phyloP scores from a whole-genome alignment of 1,139 yeast species.

The Lodderomyces orthopsilosis region DNA sequence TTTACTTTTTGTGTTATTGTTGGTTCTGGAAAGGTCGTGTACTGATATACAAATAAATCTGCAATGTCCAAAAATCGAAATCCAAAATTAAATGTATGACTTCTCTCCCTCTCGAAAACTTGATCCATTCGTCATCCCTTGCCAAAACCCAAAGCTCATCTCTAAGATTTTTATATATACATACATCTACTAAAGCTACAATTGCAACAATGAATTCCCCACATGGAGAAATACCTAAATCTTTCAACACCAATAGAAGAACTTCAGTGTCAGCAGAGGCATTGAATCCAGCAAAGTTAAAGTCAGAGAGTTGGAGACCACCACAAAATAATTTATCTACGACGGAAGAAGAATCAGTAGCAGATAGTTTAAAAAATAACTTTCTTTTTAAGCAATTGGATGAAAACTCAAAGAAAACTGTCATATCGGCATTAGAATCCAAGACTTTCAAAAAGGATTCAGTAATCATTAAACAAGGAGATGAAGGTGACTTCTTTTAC shows the following conservation, averaged over 20 bases:
- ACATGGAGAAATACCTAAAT: constrained; percentile 39
- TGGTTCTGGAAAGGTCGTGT: constrained; percentile 1
- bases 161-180: no score
- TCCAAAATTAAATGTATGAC: background rate
- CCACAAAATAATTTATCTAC: constrained; percentile 63
- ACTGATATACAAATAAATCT: background rate
- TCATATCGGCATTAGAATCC: constrained; percentile 78
- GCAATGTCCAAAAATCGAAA: background rate
- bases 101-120: background rate
- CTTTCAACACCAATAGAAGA: constrained; percentile 79
- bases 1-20: background rate
- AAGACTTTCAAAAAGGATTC: constrained; percentile 58
- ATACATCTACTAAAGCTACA: constrained; percentile 13
- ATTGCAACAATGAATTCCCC: constrained; percentile 3
- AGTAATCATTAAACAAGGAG: constrained; percentile 87
- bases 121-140: background rate
- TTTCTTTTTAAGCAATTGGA: constrained; percentile 78
- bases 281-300: constrained; percentile 53
- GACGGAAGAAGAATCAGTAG: constrained; percentile 66
- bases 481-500: constrained; percentile 93
- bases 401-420: constrained; percentile 71
- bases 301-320: constrained; percentile 69
- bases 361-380: constrained; percentile 70
- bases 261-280: constrained; percentile 86
- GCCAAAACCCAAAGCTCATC: no score